Conservation (phyloP, 164 flowering plant species). For the Annona squamosa region DNA sequence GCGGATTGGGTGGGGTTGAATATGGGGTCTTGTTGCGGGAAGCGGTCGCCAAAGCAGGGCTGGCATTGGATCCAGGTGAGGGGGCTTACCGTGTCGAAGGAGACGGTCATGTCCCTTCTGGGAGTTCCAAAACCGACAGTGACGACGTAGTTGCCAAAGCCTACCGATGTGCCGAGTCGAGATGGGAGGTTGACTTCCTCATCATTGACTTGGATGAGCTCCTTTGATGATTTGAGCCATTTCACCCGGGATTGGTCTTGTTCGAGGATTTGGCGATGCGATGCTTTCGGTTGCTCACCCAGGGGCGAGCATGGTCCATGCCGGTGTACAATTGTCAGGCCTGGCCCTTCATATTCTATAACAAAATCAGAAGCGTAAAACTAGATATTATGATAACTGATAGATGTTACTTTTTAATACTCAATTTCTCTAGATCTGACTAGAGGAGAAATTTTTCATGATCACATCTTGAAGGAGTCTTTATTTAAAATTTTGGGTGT, state of each 20-base stretch:
- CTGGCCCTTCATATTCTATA: not conserved
- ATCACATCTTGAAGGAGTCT: too few species aligned
- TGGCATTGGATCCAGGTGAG: slow-evolving; percentile 65
- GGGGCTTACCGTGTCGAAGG: slow-evolving; percentile 60
- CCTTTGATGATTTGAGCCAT: slow-evolving; percentile 25
- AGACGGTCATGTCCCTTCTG: slow-evolving; percentile 27
- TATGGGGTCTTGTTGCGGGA: slow-evolving; percentile 23
- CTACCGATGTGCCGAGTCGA: slow-evolving; percentile 31
- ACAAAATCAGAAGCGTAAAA: too few species aligned
- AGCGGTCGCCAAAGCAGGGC: slow-evolving; percentile 33
- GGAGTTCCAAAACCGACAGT: slow-evolving; percentile 64
- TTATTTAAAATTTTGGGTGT: too few species aligned
- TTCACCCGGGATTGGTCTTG: slow-evolving; percentile 49
- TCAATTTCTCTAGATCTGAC: too few species aligned
- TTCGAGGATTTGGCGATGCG: slow-evolving; percentile 30
- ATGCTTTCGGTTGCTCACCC: slow-evolving; percentile 5
- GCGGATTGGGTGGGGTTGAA: slow-evolving; percentile 30
- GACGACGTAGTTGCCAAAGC: slow-evolving; percentile 53
- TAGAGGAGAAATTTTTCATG: too few species aligned
- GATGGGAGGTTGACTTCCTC: slow-evolving; percentile 29
- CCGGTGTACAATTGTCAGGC: slow-evolving; percentile 26
- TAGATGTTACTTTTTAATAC: too few species aligned
- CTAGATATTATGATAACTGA: too few species aligned
- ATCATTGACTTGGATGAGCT: not conserved
- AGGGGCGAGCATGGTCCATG: slow-evolving; percentile 10